Conservation (phyloP, 1,284 basidiomycete species). For the Trichosporon ovoides region DNA sequence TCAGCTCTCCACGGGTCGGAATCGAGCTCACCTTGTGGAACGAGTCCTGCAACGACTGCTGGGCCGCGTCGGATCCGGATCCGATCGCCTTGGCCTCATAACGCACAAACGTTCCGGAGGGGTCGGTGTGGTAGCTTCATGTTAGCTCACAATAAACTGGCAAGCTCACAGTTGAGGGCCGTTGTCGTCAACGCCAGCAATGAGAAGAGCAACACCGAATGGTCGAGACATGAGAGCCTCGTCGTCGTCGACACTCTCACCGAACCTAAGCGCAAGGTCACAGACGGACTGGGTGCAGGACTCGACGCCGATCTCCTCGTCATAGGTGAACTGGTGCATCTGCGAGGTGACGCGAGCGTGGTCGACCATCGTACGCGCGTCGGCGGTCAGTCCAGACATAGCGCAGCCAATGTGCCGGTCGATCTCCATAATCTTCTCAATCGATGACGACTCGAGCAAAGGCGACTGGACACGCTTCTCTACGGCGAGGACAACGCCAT, state of each 20-base stretch:
- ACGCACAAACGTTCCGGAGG: conserved; percentile 95
- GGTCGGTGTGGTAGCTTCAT: conserved; percentile 89
- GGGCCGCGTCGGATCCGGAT: conserved; percentile 94
- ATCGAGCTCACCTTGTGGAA: conserved; percentile 87
- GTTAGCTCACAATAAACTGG: conserved; percentile 9
- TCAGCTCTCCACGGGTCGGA: background rate
- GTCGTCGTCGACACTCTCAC: conserved; percentile 97
- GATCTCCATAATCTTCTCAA: conserved; percentile 99
- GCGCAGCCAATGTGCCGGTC: conserved; percentile 94
- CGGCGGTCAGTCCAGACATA: conserved; percentile 96
- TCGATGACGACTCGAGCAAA: conserved; percentile 87
- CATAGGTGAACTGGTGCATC: conserved; percentile 95
- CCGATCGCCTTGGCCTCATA: conserved; percentile 99
- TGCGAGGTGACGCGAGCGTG: conserved; percentile 96
- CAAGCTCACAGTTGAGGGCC: conserved; percentile 81
- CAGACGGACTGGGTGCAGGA: conserved; percentile 96
- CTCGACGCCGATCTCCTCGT: conserved; percentile 95
- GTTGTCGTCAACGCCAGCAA: conserved; percentile 92
- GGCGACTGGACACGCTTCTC: conserved; percentile 99
- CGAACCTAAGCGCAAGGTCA: conserved; percentile 93
- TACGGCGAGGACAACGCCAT: conserved; percentile 89
- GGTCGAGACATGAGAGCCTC: conserved; percentile 98
- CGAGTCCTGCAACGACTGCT: conserved; percentile 93
- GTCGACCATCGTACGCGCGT: conserved; percentile 99
- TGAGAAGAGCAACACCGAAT: conserved; percentile 94